Evolutionary conservation across 116 monocot genomes (phyloP).

Genomic region (Papilionanthe hybrid): DNA sequence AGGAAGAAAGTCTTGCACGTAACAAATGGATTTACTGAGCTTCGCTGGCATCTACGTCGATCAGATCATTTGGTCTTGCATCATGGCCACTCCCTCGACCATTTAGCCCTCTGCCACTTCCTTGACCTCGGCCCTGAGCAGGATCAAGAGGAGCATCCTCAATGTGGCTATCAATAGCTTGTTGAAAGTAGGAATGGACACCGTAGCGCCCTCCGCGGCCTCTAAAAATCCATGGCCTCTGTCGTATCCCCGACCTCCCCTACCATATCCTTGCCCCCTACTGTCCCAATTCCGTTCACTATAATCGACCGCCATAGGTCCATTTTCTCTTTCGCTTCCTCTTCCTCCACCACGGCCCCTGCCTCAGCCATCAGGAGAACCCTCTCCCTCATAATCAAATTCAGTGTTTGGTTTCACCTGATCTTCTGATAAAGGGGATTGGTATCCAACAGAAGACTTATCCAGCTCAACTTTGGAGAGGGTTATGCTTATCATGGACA

Average conservation of each 20-base stretch:
- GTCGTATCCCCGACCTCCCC: slow-evolving; percentile 14
- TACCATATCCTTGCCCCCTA: slow-evolving; percentile 29
- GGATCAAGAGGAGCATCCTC: slow-evolving; percentile 32
- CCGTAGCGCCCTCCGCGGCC: slow-evolving; percentile 25
- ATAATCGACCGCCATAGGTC: slow-evolving; percentile 24
- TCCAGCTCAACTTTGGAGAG: slow-evolving; percentile 70
- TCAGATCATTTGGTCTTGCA: slow-evolving; percentile 32
- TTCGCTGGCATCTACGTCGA: slow-evolving; percentile 19
- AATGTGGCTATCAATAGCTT: slow-evolving; percentile 21
- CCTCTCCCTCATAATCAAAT: slow-evolving; percentile 61
- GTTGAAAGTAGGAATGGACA: slow-evolving; percentile 16
- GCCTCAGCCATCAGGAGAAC: slow-evolving; percentile 41
- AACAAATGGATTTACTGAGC: slow-evolving; percentile 12
- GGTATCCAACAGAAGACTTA: slow-evolving; percentile 55
- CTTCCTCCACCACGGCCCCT: slow-evolving; percentile 55
- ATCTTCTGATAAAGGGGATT: slow-evolving; percentile 56
- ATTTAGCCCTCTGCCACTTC: slow-evolving; percentile 24
- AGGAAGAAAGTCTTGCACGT: slow-evolving; percentile 2
- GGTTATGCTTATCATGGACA: slow-evolving; percentile 72
- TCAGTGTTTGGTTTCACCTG: slow-evolving; percentile 59
- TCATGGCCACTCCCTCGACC: slow-evolving; percentile 33
- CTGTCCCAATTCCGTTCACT: slow-evolving; percentile 45
- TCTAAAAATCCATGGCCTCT: slow-evolving; percentile 28
- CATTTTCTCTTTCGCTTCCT: slow-evolving; percentile 46
- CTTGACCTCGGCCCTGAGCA: slow-evolving; percentile 31